Base-by-base conservation (phyloP, 768 basidiomycete genomes). In the Boletus edulis region DNA sequence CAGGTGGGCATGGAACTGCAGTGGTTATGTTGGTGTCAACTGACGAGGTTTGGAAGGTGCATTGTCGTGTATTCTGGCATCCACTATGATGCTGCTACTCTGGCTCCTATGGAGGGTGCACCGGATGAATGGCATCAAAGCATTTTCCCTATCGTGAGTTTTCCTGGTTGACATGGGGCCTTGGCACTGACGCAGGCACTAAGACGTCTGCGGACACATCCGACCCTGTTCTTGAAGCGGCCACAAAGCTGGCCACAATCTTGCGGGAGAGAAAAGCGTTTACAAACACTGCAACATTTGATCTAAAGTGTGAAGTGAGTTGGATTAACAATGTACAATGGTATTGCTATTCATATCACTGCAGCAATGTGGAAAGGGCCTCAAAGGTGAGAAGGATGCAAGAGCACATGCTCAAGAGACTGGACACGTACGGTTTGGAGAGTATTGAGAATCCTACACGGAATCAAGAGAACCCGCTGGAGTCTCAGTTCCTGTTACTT, bases 321-420 rank as follows among this genome's bases (percentile, higher is more conserved):
- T n/a, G 31, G 20, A 7, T 39, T 18, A 17, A 22, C 41, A 22
- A 55, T 14, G 32, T 44, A 47, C 24, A 50, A 14, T 45, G 39
- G 58, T 51, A 49, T 52, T 32, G 10, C 49, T 51, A 35, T 55
- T 53, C 37, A 50, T n/a, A 24, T 32, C 45, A 40, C 53, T 53
- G 50, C 43, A 93, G 85, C 76, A 87, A 48, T 98, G 95, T 64
- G 83, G 87, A 17, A 77, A 84, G 62, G 94, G 91, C 0, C 73
- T 98, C 60, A 95, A 88, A 62, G 96, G 96, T 34, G 95, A 98
- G 76, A 98, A 94, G 65, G 94, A 86, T 56, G 96, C 96, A 1
- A 82, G 91, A 35, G 81, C 81, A 45, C 96, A 98, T 68, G 96
- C 96, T 5, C 81, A 81, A 63, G 76, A 84, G 70, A 97, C 94